phyloP scores from a whole-genome alignment of 768 basidiomycete species.

The Tulasnella sp. region DNA sequence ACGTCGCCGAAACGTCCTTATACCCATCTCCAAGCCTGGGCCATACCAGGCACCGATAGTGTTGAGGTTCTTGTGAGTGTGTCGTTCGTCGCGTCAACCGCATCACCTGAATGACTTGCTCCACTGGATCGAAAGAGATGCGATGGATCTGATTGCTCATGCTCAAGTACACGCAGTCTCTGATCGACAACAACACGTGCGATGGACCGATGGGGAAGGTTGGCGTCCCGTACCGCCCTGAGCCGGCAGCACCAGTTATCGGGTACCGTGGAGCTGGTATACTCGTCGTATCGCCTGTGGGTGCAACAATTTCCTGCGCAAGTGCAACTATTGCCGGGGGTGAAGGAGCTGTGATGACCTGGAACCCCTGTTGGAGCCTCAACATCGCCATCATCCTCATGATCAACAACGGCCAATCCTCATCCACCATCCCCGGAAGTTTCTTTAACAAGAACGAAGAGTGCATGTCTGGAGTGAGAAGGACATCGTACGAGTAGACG shows the following conservation, averaged over 20 bases:
- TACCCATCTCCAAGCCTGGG: conserved; percentile 83
- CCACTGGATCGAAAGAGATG: conserved; percentile 63
- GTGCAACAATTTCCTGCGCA: background rate
- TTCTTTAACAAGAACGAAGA: conserved; percentile 61
- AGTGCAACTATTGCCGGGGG: background rate
- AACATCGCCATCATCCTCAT: conserved; percentile 94
- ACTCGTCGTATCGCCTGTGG: background rate
- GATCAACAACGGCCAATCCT: conserved; percentile 45
- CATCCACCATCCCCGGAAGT: conserved; percentile 36
- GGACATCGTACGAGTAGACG: conserved; percentile 79
- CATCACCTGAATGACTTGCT: conserved; percentile 81
- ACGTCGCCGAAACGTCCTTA: conserved; percentile 63
- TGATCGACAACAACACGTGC: conserved; percentile 25
- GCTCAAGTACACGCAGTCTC: conserved; percentile 60
- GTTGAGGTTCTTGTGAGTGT: conserved; percentile 43
- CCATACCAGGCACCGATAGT: conserved; percentile 90
- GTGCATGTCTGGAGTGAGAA: conserved; percentile 71
- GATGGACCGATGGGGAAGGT: conserved; percentile 34
- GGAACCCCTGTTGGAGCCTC: conserved; percentile 87
- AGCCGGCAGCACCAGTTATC: conserved; percentile 20
- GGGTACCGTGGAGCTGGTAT: background rate
- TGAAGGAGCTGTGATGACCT: conserved; percentile 57
- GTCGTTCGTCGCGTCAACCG: conserved; percentile 61
- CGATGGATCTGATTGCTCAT: conserved; percentile 94
- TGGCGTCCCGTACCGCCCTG: conserved; percentile 27